A percentile compares a stretch with the other conserved stretches of the same genome.
Evolutionary conservation across 1,139 yeast species (phyloP).

Genomic region (Protomyces pachydermus): DNA sequence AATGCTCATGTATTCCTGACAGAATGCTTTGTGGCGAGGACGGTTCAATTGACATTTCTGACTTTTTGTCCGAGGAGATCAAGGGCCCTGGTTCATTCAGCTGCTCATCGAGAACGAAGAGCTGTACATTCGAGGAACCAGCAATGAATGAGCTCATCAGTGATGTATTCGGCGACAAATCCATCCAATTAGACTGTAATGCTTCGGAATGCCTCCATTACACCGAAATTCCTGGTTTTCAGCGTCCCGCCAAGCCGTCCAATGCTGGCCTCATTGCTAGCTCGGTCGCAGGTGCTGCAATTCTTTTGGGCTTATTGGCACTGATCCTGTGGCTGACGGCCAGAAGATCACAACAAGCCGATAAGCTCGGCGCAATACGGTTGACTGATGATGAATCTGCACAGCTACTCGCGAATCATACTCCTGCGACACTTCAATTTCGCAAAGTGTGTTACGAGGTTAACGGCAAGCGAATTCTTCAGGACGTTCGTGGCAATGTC

Average conservation of each 20-base stretch:
- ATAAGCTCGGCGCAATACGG: constrained; percentile 36
- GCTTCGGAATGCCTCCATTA: constrained; percentile 90
- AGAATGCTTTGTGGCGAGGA: constrained; percentile 89
- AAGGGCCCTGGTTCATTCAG: constrained; percentile 88
- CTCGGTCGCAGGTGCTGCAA: constrained; percentile 49
- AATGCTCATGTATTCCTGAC: constrained; percentile 85
- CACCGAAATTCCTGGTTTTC: constrained; percentile 88
- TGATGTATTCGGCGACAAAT: constrained; percentile 88
- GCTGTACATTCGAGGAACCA: constrained; percentile 85
- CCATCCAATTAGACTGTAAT: constrained; percentile 69
- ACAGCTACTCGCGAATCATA: constrained; percentile 47
- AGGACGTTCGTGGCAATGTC: constrained; percentile 65
- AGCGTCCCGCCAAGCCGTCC: constrained; percentile 54
- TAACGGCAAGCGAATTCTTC: constrained; percentile 52
- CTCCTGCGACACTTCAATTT: constrained; percentile 75
- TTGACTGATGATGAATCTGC: constrained; percentile 41
- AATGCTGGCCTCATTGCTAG: constrained; percentile 51
- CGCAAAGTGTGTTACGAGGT: constrained; percentile 64
- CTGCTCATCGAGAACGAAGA: constrained; percentile 59
- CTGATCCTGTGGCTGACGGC: constrained; percentile 44
- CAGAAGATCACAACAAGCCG: constrained; percentile 35
- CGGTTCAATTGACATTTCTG: constrained; percentile 92
- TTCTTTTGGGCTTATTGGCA: constrained; percentile 40
- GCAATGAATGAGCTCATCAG: constrained; percentile 88
- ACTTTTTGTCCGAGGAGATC: constrained; percentile 82